Percentiles rank a stretch among this genome's conserved stretches.
These are phyloP conservation scores for Ophiostoma fasciatum DNA, from an alignment of 2,329 filamentous ascomycete genomes.

Conservation along the genomic window DNA sequence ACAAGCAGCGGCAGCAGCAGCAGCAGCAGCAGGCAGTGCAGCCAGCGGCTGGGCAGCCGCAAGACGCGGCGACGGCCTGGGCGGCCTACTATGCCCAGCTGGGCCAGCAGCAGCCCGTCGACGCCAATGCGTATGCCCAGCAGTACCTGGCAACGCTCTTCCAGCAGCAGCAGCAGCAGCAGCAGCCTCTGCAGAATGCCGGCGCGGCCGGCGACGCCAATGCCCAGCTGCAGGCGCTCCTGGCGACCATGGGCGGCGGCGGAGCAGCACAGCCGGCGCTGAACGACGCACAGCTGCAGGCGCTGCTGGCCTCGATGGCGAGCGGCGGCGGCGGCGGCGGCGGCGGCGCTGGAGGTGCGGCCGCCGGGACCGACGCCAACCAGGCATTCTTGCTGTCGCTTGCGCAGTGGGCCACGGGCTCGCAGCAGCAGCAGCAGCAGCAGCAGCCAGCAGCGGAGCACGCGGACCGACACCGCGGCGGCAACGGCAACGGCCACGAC, in stretches of 20 bases:
- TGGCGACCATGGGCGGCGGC: constrained; percentile 8
- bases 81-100: constrained; percentile 26
- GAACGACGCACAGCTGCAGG: constrained; percentile 7
- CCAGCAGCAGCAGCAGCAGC: constrained; percentile 7
- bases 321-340: constrained; percentile 1
- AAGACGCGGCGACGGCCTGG: constrained; percentile 22
- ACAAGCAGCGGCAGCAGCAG: constrained; percentile 17
- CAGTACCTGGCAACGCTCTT: no score
- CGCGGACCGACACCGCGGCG: no score
- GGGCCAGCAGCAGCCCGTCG: constrained; percentile 12
- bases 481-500: constrained; percentile 5
- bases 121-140: constrained; percentile 18
- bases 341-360: not conserved
- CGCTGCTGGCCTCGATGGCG: constrained; percentile 7
- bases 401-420: constrained; percentile 7
- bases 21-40: not conserved
- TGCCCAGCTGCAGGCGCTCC: constrained; percentile 12
- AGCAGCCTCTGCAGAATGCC: constrained; percentile 8
- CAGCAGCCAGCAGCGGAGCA: not conserved
- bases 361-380: not conserved
- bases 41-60: constrained; percentile 11
- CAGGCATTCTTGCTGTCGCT: constrained; percentile 8
- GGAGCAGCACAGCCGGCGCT: not conserved
- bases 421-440: constrained; percentile 2
- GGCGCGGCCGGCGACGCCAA: constrained; percentile 4